A percentile compares a stretch with the other conserved stretches of the same genome.
phyloP scores from a whole-genome alignment of 129 eudicot species.

The Lonicera japonica region DNA sequence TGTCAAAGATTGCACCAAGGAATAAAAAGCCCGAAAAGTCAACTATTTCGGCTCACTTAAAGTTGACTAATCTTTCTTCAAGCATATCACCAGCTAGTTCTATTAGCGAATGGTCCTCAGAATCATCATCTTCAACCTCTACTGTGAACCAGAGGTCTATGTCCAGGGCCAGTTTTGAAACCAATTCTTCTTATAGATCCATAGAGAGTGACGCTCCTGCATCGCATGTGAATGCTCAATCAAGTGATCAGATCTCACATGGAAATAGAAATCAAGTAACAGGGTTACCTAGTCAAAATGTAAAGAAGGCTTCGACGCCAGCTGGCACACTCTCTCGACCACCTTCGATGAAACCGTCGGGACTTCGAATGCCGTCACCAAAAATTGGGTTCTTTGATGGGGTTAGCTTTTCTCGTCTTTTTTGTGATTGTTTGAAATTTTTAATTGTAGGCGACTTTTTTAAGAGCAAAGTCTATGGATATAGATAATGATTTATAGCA shows the following conservation, averaged over 20 bases:
- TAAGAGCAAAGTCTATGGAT: no score
- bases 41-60: constrained; percentile 28
- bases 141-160: constrained; percentile 31
- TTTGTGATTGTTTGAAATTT: neutral
- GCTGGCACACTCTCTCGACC: constrained; percentile 36
- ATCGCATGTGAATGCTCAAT: constrained; percentile 19
- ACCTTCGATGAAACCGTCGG: constrained; percentile 59
- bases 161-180: constrained; percentile 40
- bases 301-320: constrained; percentile 21
- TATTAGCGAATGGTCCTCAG: constrained; percentile 78
- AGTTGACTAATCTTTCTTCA: constrained; percentile 41
- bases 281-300: constrained; percentile 9
- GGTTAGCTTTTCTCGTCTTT: constrained; percentile 45
- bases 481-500: no score
- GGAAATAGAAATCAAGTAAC: constrained; percentile 15
- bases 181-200: constrained; percentile 35
- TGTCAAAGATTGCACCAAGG: constrained; percentile 36
- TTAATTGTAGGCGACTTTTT: neutral
- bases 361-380: constrained; percentile 87
- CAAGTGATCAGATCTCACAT: constrained; percentile 21
- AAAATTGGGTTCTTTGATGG: constrained; percentile 93
- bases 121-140: constrained; percentile 63
- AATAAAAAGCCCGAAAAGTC: constrained; percentile 26
- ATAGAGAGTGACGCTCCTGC: constrained; percentile 26
- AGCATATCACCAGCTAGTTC: constrained; percentile 87